phyloP scores from a whole-genome alignment of 1,284 basidiomycete species.

The Coniophora puteana region DNA sequence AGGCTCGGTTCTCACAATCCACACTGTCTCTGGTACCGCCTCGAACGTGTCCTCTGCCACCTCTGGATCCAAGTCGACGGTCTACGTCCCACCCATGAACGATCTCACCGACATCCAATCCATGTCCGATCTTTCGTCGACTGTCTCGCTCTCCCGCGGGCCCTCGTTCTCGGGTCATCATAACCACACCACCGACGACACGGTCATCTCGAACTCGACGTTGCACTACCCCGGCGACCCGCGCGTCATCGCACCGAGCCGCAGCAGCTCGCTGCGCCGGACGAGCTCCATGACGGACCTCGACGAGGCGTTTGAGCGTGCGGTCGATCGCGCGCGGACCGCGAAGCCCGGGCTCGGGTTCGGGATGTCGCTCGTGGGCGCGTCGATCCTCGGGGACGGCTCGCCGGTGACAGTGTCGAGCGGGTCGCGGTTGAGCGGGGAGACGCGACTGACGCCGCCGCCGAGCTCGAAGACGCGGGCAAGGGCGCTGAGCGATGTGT shows the following conservation, averaged over 20 bases:
- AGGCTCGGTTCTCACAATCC: slow-evolving; percentile 69
- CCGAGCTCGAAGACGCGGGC: slow-evolving; percentile 44
- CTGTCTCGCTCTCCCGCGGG: slow-evolving; percentile 31
- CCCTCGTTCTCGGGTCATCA: slow-evolving; percentile 50
- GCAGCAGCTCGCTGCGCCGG: slow-evolving; percentile 56
- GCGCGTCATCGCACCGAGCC: slow-evolving; percentile 62
- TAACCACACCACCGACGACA: slow-evolving; percentile 65
- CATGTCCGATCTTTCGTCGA: slow-evolving; percentile 38
- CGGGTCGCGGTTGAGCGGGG: slow-evolving; percentile 43
- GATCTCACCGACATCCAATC: slow-evolving; percentile 54
- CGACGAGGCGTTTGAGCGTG: slow-evolving; percentile 61
- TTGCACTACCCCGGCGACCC: slow-evolving; percentile 68
- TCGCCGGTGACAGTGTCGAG: slow-evolving; percentile 51
- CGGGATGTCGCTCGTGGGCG: slow-evolving; percentile 36
- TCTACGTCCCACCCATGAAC: slow-evolving; percentile 67
- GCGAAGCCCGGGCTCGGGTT: slow-evolving; percentile 44
- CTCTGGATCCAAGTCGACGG: slow-evolving; percentile 60
- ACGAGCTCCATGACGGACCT: slow-evolving; percentile 76
- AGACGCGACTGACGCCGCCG: slow-evolving; percentile 60
- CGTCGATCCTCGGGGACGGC: slow-evolving; percentile 32
- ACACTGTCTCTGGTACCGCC: slow-evolving; percentile 42
- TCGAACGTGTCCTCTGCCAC: slow-evolving; percentile 34
- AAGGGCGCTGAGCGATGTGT: slow-evolving; percentile 36
- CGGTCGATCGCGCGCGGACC: slow-evolving; percentile 40
- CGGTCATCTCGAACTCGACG: slow-evolving; percentile 53